Evolutionary conservation across 352 stramenopile genomes (phyloP), one percentile per base, ranked within the genome.

Genomic region (Pythium aristosporum): DNA sequence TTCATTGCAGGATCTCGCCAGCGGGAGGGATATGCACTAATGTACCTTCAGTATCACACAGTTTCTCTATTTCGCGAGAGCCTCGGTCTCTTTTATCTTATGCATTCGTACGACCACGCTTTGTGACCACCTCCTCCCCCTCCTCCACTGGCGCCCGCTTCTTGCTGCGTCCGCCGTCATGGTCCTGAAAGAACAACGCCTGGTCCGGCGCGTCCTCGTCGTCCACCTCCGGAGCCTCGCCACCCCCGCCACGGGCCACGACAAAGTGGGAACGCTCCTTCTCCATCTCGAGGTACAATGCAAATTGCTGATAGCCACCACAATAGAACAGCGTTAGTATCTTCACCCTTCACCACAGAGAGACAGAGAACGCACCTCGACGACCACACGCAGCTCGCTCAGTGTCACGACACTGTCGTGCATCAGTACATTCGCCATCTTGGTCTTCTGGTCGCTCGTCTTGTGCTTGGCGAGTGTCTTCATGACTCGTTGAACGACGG

Each of bases 151-250:
- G 15, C 28, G 48, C 16, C 5, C 48, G 48, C 48, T 52, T 52
- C 50, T 51, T 61, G 18, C 18, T 52, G 52, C 16, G 4, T 39
- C 72, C 79, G 32, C 81, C 81, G 34, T 68, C 75, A 50, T 72
- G 85, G 68, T 90, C 81, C 69, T 77, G 55, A 62, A 84, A 89
- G 61, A 90, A 90, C 10, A 88, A 61, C 60, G 44, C 56, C 42
- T 61, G 65, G 21, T 67, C 59, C 39, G 13, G 51, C 42, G 48
- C 51, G 16, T 52, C 37, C 20, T 34, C 54, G 18, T 34, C 54
- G 15, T 67, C 30, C 28, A 54, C 39, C 9, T 5, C 3, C 50
- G 34, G n/a, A 16, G 30, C 20, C 18, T 52, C 67, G 44, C 12
- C 49, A n/a, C 18, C 42, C 25, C 28, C 39, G 25, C 39, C 48